Conservation (phyloP, 148 eudicot genomes). For the Tetragonia tetragonoides region DNA sequence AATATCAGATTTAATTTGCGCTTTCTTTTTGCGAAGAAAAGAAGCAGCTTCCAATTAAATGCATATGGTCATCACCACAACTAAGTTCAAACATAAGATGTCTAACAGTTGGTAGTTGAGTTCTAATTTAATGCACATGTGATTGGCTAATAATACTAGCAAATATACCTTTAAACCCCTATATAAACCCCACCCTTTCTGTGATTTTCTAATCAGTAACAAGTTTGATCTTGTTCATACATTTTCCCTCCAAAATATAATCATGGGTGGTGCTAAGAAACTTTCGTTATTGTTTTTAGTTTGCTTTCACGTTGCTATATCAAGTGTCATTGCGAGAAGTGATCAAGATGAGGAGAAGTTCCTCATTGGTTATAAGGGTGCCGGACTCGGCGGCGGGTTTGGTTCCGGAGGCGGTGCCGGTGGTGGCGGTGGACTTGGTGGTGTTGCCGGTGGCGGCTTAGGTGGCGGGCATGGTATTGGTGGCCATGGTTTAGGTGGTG, state of each 20-base stretch:
- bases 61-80: background rate
- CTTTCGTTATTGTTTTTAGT: conserved; percentile 35
- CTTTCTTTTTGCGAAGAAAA: background rate
- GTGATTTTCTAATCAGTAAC: conserved; percentile 4
- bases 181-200: conserved; percentile 18
- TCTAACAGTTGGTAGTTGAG: conserved; percentile 26
- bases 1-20: too few relatives aligned
- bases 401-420: conserved; percentile 21
- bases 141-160: background rate
- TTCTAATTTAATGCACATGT: conserved; percentile 27
- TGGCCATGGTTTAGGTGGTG: conserved; percentile 27
- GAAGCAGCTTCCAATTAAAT: conserved; percentile 18
- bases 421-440: conserved; percentile 1
- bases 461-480: conserved; percentile 20
- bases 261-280: conserved; percentile 31
- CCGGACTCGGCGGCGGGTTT: conserved; percentile 34
- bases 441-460: conserved; percentile 7
- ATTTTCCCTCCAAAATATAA: conserved; percentile 17
- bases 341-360: conserved; percentile 39
- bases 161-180: conserved; percentile 10
- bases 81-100: conserved; percentile 11
- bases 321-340: conserved; percentile 29
- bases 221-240: background rate
- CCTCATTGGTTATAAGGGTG: conserved; percentile 29
- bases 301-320: conserved; percentile 33